Evolutionary conservation across 2,329 filamentous ascomycete species (phyloP), one percentile per base, ranked within the genome.

Genomic region (Trichothecium sympodiale): DNA sequence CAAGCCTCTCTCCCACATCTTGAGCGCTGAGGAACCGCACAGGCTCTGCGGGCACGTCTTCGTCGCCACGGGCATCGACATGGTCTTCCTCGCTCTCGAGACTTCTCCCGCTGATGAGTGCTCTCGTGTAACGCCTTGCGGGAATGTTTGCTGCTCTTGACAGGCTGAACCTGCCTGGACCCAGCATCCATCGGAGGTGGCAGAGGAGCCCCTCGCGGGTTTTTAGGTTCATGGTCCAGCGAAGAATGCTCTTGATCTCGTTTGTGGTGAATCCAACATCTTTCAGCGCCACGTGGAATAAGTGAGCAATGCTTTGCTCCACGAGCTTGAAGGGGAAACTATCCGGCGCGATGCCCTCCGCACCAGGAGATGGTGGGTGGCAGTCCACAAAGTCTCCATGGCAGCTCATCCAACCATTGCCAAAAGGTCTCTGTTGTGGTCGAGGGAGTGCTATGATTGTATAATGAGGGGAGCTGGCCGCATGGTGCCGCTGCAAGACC

Each of bases 181-280:
- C 31, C 12, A 33, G 15, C 31, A 33, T 33, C 31, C 31, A 33
- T n/a, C 31, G 14, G 5, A 33, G 8, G 17, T 33, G 31, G n/a
- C 12, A 13, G 8, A 33, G 17, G 15, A 20, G n/a, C 8, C 17
- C 13, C 8, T 33, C 31, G 12, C 31, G 14, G n/a, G 14, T 33
- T 20, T 33, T 33, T 7, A 8, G 7, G 7, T 17, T 8, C 5
- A 33, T 6, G 8, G 31, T 20, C 14, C 17, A 33, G 7, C 31
- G 13, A 33, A 33, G n/a, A 8, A 33, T 20, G n/a, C 13, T n/a
- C 13, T 17, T 33, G 10, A 10, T 10, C 20, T 25, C 20, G 31
- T 33, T 15, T 7, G n/a, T 16, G 17, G 17, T 20, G 17, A 33
- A 7, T 6, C 17, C 7, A n/a, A 13, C 31, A 33, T 33, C 17